Percentiles rank a stretch among this genome's conserved stretches.
Conservation (phyloP, 2,329 filamentous ascomycete genomes). For the Xylariaceae sp. region DNA sequence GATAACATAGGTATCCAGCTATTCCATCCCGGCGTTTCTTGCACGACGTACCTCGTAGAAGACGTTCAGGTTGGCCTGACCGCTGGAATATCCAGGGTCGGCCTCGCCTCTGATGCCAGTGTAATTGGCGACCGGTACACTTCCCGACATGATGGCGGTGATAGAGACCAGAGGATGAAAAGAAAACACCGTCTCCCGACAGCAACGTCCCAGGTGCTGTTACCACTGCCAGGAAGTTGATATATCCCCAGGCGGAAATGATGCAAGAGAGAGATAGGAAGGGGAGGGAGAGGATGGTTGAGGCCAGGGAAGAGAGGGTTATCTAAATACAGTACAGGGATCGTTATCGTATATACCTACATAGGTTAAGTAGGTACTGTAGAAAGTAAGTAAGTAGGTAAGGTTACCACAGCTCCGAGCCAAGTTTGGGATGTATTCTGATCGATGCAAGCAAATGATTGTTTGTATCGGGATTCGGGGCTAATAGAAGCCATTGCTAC, state of each 20-base stretch:
- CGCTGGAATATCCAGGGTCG: slow-evolving; percentile 46
- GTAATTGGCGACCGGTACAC: slow-evolving; percentile 35
- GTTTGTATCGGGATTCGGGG: too few species aligned
- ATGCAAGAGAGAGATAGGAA: slow-evolving; percentile 3
- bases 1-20: too few species aligned
- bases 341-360: too few species aligned
- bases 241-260: slow-evolving; percentile 1
- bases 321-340: slow-evolving; percentile 17
- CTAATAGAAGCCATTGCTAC: too few species aligned
- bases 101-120: slow-evolving; percentile 46
- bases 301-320: slow-evolving; percentile 4
- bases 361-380: too few species aligned
- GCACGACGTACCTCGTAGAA: slow-evolving; percentile 65
- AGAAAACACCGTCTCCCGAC: not conserved
- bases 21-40: not conserved
- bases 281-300: not conserved
- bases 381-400: too few species aligned
- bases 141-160: slow-evolving; percentile 25
- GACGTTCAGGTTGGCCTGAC: slow-evolving; percentile 68
- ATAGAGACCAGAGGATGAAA: not conserved
- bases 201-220: slow-evolving; percentile 10
- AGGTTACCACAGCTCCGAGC: too few species aligned
- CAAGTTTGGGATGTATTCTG: too few species aligned
- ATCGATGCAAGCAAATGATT: too few species aligned
- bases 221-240: slow-evolving; percentile 1